Evolutionary conservation across 352 stramenopile species (phyloP).

Genomic region (Discostella stelligera): DNA sequence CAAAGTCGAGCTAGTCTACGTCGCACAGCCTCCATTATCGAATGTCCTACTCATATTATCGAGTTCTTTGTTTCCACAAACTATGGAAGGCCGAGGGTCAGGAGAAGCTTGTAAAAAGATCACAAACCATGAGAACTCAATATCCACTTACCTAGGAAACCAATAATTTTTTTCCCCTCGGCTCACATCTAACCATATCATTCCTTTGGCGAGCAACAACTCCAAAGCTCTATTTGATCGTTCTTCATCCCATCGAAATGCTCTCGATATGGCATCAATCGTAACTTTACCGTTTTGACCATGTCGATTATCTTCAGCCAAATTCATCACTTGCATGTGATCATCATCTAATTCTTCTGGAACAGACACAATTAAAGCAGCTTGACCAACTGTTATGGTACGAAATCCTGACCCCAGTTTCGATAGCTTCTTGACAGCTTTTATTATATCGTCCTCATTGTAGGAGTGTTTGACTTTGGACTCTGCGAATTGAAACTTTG

Average conservation of each 20-base stretch:
- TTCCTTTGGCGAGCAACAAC: constrained; percentile 90
- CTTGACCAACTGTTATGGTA: constrained; percentile 89
- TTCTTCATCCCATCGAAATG: constrained; percentile 89
- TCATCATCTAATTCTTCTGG: constrained; percentile 93
- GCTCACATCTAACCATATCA: constrained; percentile 95
- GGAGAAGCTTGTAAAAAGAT: neutral
- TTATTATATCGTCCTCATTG: constrained; percentile 89
- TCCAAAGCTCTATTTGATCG: constrained; percentile 89
- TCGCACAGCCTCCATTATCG: too few species aligned
- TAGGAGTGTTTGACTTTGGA: constrained; percentile 56
- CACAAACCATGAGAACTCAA: constrained; percentile 5
- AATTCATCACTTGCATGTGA: constrained; percentile 89
- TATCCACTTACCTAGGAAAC: constrained; percentile 66
- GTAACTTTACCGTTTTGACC: constrained; percentile 85
- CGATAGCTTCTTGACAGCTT: constrained; percentile 92
- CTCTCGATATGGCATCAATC: constrained; percentile 83
- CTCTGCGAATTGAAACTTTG: constrained; percentile 56
- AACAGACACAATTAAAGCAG: constrained; percentile 93
- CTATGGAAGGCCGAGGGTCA: neutral
- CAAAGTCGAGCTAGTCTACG: neutral
- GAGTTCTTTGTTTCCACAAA: constrained; percentile 33
- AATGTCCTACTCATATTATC: neutral
- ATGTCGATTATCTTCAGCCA: constrained; percentile 85
- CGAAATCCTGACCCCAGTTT: constrained; percentile 92
- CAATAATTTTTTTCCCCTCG: constrained; percentile 66